Percentiles rank a stretch among this genome's conserved stretches.
phyloP scores from a whole-genome alignment of 2,329 filamentous ascomycete species.

The Fusarium cyanostomum region DNA sequence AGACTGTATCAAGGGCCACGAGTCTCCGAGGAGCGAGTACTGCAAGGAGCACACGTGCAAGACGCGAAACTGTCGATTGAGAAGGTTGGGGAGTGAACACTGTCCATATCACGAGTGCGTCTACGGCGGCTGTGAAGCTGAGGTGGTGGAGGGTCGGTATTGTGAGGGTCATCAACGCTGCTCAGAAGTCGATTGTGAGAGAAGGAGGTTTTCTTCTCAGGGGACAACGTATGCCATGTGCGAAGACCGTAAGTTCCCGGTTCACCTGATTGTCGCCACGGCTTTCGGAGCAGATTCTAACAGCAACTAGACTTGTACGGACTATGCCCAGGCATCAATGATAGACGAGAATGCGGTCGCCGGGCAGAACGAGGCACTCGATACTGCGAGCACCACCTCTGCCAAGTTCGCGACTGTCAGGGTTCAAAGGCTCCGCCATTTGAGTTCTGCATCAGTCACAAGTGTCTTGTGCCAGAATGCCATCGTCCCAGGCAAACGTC shows the following conservation, averaged over 20 bases:
- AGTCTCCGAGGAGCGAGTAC: slow-evolving; percentile 9
- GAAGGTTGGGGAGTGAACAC: slow-evolving; percentile 29
- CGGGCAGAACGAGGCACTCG: slow-evolving; percentile 9
- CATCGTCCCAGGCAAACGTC: slow-evolving; percentile 12
- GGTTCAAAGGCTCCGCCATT: slow-evolving; percentile 19
- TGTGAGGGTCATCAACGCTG: slow-evolving; percentile 37
- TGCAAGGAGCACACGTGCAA: slow-evolving; percentile 44
- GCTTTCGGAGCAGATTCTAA: not conserved
- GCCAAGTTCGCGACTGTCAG: slow-evolving; percentile 35
- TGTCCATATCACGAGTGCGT: slow-evolving; percentile 44
- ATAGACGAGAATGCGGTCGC: slow-evolving; percentile 20
- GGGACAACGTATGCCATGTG: slow-evolving; percentile 25
- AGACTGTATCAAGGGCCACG: slow-evolving; percentile 36
- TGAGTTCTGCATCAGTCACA: slow-evolving; percentile 33
- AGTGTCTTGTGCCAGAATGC: slow-evolving; percentile 28
- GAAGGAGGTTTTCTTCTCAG: slow-evolving; percentile 17
- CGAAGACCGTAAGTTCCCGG: slow-evolving; percentile 39
- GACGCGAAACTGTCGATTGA: slow-evolving; percentile 34
- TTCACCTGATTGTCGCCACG: not conserved
- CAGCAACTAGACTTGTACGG: slow-evolving; percentile 5
- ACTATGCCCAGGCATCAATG: slow-evolving; percentile 13
- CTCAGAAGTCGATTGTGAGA: slow-evolving; percentile 8
- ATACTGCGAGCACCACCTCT: slow-evolving; percentile 39
- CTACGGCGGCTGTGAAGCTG: slow-evolving; percentile 37
- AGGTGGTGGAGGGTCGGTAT: slow-evolving; percentile 32